phyloP scores from a whole-genome alignment of 2,329 filamentous ascomycete species.

The Aspergillus neoniger region DNA sequence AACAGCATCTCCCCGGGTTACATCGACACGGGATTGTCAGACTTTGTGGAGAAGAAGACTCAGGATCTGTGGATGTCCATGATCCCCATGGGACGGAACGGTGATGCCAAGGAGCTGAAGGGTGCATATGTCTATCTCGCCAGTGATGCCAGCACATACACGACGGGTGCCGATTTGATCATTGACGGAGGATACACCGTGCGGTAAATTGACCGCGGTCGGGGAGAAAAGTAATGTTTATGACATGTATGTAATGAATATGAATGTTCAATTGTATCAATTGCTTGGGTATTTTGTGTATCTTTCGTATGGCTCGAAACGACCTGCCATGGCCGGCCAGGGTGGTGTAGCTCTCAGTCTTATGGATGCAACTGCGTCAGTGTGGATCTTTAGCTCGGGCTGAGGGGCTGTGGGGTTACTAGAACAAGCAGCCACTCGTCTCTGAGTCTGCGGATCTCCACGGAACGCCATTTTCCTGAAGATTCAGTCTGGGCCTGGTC shows the following conservation, averaged over 20 bases:
- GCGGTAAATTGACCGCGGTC: conserved; percentile 32
- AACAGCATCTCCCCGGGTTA: conserved; percentile 70
- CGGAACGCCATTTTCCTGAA: too few species aligned
- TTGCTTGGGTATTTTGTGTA: too few species aligned
- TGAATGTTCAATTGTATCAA: background rate
- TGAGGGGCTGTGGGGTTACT: too few species aligned
- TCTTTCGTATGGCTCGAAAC: too few species aligned
- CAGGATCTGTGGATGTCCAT: conserved; percentile 61
- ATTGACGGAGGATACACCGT: conserved; percentile 54
- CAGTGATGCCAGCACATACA: conserved; percentile 52
- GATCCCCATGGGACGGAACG: conserved; percentile 63
- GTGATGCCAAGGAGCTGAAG: conserved; percentile 67
- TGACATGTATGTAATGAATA: conserved; percentile 3
- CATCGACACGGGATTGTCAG: conserved; percentile 67
- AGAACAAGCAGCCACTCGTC: too few species aligned
- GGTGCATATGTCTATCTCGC: conserved; percentile 56
- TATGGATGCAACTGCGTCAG: too few species aligned
- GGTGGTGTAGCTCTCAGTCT: too few species aligned
- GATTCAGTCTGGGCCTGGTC: too few species aligned
- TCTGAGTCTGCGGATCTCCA: too few species aligned
- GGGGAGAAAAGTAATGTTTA: background rate
- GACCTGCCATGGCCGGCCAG: too few species aligned
- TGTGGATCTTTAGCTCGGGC: too few species aligned
- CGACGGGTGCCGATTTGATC: conserved; percentile 51
- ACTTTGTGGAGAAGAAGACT: conserved; percentile 62